phyloP scores from a whole-genome alignment of 306 rosid species.

The Canavalia gladiata region DNA sequence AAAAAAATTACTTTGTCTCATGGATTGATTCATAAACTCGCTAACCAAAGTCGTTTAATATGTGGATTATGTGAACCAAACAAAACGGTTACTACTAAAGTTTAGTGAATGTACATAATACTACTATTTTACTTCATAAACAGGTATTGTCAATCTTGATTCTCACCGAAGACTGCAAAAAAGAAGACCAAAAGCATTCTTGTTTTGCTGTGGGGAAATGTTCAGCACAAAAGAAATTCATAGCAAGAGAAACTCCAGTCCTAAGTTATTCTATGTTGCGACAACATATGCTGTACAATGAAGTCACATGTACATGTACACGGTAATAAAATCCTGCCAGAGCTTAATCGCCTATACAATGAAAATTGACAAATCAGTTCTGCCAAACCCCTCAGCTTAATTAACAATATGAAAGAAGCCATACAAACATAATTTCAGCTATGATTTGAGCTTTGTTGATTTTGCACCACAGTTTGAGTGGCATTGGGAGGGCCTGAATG shows the following conservation, averaged over 20 bases:
- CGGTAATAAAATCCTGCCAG: constrained; percentile 18
- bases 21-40: too few species aligned
- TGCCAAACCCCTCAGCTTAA: constrained; percentile 4
- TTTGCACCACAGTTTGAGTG: constrained; percentile 34
- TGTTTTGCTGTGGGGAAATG: not conserved
- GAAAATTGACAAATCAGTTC: not conserved
- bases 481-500: constrained; percentile 38
- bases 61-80: too few species aligned
- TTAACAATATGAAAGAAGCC: constrained; percentile 11
- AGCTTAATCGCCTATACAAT: constrained; percentile 39
- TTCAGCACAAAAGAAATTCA: not conserved
- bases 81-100: too few species aligned
- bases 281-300: constrained; percentile 47
- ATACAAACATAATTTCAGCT: constrained; percentile 42
- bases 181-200: not conserved
- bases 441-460: constrained; percentile 44
- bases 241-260: constrained; percentile 11
- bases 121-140: not conserved
- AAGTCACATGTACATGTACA: constrained; percentile 1
- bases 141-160: not conserved
- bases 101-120: too few species aligned
- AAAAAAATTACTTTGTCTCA: too few species aligned
- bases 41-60: too few species aligned
- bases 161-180: not conserved
- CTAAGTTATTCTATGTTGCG: constrained; percentile 34